Conservation (phyloP, 176 grass and related monocot genomes). For the Puya raimondii region DNA sequence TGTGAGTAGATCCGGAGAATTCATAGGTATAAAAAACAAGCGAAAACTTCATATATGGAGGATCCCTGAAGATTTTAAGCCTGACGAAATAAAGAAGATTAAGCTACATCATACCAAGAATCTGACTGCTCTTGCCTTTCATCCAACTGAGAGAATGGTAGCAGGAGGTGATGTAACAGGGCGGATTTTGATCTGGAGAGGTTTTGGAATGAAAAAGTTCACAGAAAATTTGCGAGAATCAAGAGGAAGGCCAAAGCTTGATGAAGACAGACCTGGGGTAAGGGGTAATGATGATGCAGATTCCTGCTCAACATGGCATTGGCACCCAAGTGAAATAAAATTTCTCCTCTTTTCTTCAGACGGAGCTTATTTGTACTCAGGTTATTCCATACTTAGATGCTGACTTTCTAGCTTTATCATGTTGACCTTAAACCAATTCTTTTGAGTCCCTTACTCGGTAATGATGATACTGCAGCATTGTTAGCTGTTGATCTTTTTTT, state of each 20-base stretch:
- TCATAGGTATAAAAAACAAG: slow-evolving; percentile 58
- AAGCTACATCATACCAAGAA: slow-evolving; percentile 68
- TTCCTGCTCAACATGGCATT: slow-evolving; percentile 72
- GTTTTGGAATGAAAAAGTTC: slow-evolving; percentile 58
- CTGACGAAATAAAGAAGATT: slow-evolving; percentile 58
- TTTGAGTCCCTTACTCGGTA: not conserved
- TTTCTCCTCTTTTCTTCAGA: slow-evolving; percentile 83
- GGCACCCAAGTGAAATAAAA: slow-evolving; percentile 60
- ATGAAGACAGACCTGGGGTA: slow-evolving; percentile 68
- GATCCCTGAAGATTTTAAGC: slow-evolving; percentile 55
- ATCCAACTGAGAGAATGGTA: slow-evolving; percentile 61
- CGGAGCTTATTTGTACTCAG: slow-evolving; percentile 87
- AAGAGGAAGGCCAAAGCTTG: slow-evolving; percentile 18
- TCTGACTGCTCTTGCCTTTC: slow-evolving; percentile 61
- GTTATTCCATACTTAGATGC: slow-evolving; percentile 25
- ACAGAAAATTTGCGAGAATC: slow-evolving; percentile 14
- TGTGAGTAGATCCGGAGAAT: slow-evolving; percentile 55
- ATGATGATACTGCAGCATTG: not conserved
- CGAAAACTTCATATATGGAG: slow-evolving; percentile 66
- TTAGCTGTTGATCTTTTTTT: not conserved
- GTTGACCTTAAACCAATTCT: not conserved
- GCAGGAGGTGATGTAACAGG: slow-evolving; percentile 74
- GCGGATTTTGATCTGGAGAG: slow-evolving; percentile 75
- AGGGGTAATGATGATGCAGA: slow-evolving; percentile 63
- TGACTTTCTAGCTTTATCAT: not conserved